These are phyloP conservation scores for Fraxinus paxiana DNA, from an alignment of 305 asterid genomes.

Conservation along the genomic window DNA sequence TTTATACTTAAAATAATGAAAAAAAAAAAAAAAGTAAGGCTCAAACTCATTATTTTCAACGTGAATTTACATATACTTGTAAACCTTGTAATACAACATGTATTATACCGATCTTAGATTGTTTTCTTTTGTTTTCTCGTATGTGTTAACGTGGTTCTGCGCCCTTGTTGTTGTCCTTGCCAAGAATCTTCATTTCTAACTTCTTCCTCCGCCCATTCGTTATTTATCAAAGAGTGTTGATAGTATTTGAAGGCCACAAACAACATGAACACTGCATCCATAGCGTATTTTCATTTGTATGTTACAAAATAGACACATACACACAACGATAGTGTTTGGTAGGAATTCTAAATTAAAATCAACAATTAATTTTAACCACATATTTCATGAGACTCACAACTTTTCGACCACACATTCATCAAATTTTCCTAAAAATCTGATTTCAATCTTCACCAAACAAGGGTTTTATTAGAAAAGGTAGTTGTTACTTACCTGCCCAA, in stretches of 20 bases:
- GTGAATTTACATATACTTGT: not conserved
- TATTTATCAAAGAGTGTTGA: conserved; percentile 41
- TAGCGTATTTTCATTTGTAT: not conserved
- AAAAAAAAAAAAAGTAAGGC: not conserved
- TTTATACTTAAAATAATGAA: not conserved
- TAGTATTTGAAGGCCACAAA: conserved; percentile 70
- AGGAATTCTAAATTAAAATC: no score
- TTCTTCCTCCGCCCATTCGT: conserved; percentile 35
- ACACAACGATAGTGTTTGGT: no score
- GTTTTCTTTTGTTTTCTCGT: conserved; percentile 40
- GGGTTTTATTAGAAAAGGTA: not conserved
- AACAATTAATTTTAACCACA: no score
- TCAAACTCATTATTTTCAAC: not conserved
- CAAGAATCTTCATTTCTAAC: conserved; percentile 16
- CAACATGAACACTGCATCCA: conserved; percentile 53
- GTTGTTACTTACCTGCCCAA: conserved; percentile 43
- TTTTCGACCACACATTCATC: no score
- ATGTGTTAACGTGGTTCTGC: conserved; percentile 27
- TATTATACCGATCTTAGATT: conserved; percentile 14
- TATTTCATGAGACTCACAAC: no score
- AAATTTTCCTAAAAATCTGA: no score
- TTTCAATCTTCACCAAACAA: no score
- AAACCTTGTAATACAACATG: not conserved
- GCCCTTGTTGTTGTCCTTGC: conserved; percentile 24
- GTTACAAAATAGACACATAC: not conserved